Evolutionary conservation across 108 stramenopile genomes (phyloP).

Genomic region (Skeletonema grethae): DNA sequence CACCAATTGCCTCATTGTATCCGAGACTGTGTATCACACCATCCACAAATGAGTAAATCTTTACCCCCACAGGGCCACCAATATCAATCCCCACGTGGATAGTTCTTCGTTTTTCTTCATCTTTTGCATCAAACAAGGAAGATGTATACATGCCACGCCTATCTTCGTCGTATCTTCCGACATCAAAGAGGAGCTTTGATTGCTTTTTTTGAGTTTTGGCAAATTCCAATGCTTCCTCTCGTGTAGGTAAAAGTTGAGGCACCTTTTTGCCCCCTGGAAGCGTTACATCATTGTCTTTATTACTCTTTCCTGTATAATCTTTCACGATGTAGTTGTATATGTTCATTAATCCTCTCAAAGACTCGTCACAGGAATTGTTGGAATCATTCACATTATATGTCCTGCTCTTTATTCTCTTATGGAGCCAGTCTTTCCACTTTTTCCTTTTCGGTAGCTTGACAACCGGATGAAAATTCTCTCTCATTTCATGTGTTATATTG

Average conservation of each 20-base stretch:
- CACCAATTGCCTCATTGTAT: slow-evolving; percentile 77
- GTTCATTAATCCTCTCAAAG: slow-evolving; percentile 16
- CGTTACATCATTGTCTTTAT: slow-evolving; percentile 10
- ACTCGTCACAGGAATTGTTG: background rate
- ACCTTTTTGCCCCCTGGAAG: slow-evolving; percentile 17
- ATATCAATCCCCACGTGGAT: slow-evolving; percentile 84
- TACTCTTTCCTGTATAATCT: slow-evolving; percentile 29
- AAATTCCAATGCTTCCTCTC: slow-evolving; percentile 32
- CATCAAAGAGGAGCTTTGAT: slow-evolving; percentile 14
- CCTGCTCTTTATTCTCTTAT: slow-evolving; percentile 8
- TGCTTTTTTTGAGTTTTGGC: slow-evolving; percentile 18
- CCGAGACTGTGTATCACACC: slow-evolving; percentile 76
- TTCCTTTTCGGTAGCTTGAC: slow-evolving; percentile 50
- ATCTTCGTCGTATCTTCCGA: slow-evolving; percentile 85
- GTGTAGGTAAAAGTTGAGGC: slow-evolving; percentile 28
- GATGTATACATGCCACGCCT: slow-evolving; percentile 67
- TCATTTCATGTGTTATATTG: slow-evolving; percentile 54
- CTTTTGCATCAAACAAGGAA: slow-evolving; percentile 60
- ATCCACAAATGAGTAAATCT: slow-evolving; percentile 72
- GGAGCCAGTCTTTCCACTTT: background rate
- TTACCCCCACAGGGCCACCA: slow-evolving; percentile 70
- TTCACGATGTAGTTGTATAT: slow-evolving; percentile 38
- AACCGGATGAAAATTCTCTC: slow-evolving; percentile 69
- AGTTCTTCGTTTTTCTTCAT: slow-evolving; percentile 54
- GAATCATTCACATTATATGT: background rate